phyloP scores from a whole-genome alignment of 164 flowering plant species.

The Tetracentron sinense region DNA sequence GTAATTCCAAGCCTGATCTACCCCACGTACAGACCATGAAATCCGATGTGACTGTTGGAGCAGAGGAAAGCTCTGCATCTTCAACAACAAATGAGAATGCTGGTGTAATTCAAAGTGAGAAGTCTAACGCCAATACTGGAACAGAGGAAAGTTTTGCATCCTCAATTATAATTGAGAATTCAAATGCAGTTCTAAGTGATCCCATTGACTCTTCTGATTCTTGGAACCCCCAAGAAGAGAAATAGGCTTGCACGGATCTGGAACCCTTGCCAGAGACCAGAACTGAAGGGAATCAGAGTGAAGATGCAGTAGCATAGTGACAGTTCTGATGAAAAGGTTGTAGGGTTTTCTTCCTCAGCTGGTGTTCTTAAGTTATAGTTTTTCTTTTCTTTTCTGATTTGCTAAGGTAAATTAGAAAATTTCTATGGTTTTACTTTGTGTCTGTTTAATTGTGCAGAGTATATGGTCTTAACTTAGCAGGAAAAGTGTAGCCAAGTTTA shows the following conservation, averaged over 20 bases:
- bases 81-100: slow-evolving; percentile 17
- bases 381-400: too few species aligned
- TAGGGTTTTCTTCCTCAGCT: neutral
- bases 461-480: too few species aligned
- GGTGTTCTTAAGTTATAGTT: neutral
- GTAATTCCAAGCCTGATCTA: slow-evolving; percentile 14
- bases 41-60: slow-evolving; percentile 14
- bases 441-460: too few species aligned
- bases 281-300: slow-evolving; percentile 25
- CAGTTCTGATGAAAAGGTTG: neutral
- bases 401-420: slow-evolving; percentile 6
- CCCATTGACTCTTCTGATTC: slow-evolving; percentile 11
- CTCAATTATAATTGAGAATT: slow-evolving; percentile 22
- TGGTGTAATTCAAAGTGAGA: slow-evolving; percentile 13
- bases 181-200: slow-evolving; percentile 7
- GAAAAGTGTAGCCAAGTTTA: too few species aligned
- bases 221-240: slow-evolving; percentile 43
- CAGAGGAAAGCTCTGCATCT: slow-evolving; percentile 11
- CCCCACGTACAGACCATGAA: slow-evolving; percentile 22
- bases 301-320: slow-evolving; percentile 46
- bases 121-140: slow-evolving; percentile 15
- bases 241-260: slow-evolving; percentile 52
- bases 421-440: too few species aligned
- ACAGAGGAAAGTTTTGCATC: slow-evolving; percentile 15
- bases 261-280: slow-evolving; percentile 48